These are phyloP conservation scores for Ceratobasidium sp. DNA, from an alignment of 1,284 basidiomycete species.

Conservation along the genomic window DNA sequence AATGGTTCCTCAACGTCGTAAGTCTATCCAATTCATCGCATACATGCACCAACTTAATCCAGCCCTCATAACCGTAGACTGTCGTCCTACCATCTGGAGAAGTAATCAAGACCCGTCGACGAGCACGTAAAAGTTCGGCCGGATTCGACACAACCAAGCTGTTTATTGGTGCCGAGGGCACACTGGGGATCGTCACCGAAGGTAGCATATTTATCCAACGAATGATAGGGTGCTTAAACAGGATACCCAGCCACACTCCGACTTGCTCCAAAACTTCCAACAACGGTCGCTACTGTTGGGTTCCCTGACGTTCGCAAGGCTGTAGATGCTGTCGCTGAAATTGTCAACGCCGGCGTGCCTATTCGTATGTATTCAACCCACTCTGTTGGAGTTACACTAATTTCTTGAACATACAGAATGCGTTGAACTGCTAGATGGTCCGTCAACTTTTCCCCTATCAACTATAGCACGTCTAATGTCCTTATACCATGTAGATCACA, in stretches of 20 bases:
- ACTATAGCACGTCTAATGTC: not conserved
- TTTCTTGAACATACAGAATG: constrained; percentile 57
- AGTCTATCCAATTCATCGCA: constrained; percentile 16
- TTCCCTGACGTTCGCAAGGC: constrained; percentile 49
- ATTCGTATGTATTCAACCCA: constrained; percentile 53
- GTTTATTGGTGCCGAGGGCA: constrained; percentile 94
- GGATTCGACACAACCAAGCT: constrained; percentile 93
- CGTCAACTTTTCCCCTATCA: not conserved
- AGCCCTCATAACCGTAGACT: constrained; percentile 64
- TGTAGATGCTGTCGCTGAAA: constrained; percentile 62
- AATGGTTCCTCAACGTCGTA: constrained; percentile 68
- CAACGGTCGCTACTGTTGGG: constrained; percentile 49
- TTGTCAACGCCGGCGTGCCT: constrained; percentile 73
- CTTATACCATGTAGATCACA: constrained; percentile 51
- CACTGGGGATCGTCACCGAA: constrained; percentile 93
- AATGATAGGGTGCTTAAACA: not conserved
- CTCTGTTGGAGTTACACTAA: constrained; percentile 24
- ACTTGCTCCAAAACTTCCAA: constrained; percentile 60
- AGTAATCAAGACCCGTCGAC: constrained; percentile 90
- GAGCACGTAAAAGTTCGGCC: constrained; percentile 89
- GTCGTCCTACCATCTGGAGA: constrained; percentile 91
- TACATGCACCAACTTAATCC: not conserved
- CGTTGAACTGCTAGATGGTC: constrained; percentile 62
- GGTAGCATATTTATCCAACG: constrained; percentile 59
- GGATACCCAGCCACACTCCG: constrained; percentile 60